Evolutionary conservation across 2,329 filamentous ascomycete genomes (phyloP).

Genomic region (Sodiomyces alkalinus): DNA sequence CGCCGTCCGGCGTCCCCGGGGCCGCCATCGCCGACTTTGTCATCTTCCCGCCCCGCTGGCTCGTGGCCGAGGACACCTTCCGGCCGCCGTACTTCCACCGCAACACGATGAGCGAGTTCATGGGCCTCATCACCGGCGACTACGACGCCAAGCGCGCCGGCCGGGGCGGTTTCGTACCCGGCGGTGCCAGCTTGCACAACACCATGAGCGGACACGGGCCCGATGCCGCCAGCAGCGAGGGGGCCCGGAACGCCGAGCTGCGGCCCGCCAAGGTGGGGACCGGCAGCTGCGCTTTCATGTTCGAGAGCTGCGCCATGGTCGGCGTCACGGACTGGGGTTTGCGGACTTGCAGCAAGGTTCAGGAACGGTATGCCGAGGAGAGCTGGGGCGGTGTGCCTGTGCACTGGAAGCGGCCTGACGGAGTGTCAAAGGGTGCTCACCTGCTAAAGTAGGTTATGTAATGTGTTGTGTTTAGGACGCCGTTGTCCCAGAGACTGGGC

Average conservation of each 20-base stretch:
- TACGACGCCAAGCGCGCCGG: slow-evolving; percentile 47
- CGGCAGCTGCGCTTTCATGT: slow-evolving; percentile 54
- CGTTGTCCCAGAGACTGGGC: too few relatives aligned
- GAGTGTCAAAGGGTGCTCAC: too few relatives aligned
- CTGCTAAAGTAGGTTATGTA: too few relatives aligned
- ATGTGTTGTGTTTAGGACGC: too few relatives aligned
- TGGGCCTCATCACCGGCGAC: slow-evolving; percentile 41
- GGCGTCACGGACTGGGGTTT: slow-evolving; percentile 58
- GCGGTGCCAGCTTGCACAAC: slow-evolving; percentile 50
- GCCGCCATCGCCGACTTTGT: slow-evolving; percentile 58
- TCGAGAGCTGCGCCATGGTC: slow-evolving; percentile 54
- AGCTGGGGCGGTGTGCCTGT: slow-evolving; percentile 60
- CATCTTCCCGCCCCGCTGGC: slow-evolving; percentile 58
- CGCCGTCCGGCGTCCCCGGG: slow-evolving; percentile 41
- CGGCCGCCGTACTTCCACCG: slow-evolving; percentile 59
- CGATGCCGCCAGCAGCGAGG: slow-evolving; percentile 40
- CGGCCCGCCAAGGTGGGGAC: slow-evolving; percentile 41
- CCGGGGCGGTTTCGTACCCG: slow-evolving; percentile 38
- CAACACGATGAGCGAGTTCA: slow-evolving; percentile 53
- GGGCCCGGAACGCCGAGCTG: slow-evolving; percentile 37
- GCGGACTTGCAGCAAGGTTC: slow-evolving; percentile 40
- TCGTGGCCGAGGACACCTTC: slow-evolving; percentile 55
- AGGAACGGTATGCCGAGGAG: slow-evolving; percentile 61
- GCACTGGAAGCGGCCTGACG: slow-evolving; percentile 37
- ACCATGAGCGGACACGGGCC: slow-evolving; percentile 55